Evolutionary conservation across 164 flowering plant genomes (phyloP).

Genomic region (Magnolia sinica): DNA sequence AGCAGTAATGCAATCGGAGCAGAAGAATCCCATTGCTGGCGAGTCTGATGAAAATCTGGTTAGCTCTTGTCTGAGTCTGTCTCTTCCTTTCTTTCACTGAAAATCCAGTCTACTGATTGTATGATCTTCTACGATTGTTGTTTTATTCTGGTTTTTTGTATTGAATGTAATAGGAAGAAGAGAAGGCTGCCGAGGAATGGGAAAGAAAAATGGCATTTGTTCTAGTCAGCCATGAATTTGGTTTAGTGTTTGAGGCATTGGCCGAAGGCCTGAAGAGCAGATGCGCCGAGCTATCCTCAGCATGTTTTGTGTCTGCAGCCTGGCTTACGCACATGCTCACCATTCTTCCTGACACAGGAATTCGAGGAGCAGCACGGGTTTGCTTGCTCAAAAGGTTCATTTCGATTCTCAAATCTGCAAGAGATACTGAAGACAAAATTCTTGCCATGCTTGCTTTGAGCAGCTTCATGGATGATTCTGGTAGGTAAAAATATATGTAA

Average conservation of each 20-base stretch:
- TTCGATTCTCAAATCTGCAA: conserved; percentile 52
- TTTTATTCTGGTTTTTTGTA: not conserved
- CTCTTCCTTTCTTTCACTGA: not conserved
- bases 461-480: conserved; percentile 58
- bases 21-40: conserved; percentile 22
- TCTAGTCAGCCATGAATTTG: conserved; percentile 76
- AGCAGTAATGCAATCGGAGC: conserved; percentile 35
- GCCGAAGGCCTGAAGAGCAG: conserved; percentile 68
- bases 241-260: conserved; percentile 74
- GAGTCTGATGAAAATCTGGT: conserved; percentile 44
- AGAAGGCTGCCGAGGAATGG: conserved; percentile 68
- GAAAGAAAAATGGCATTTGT: conserved; percentile 71
- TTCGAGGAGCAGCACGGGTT: conserved; percentile 69
- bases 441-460: conserved; percentile 73
- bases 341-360: conserved; percentile 71
- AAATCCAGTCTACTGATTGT: not conserved
- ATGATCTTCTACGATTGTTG: not conserved
- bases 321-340: conserved; percentile 72
- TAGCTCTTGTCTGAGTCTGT: conserved; percentile 10
- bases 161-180: conserved; percentile 48
- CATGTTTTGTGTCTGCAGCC: conserved; percentile 68
- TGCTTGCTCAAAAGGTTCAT: conserved; percentile 62
- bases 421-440: conserved; percentile 57
- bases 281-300: conserved; percentile 45
- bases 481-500: conserved; percentile 28